Evolutionary conservation across 768 basidiomycete species (phyloP), one percentile per base, ranked within the genome.

Genomic region (Lentinula sp.): DNA sequence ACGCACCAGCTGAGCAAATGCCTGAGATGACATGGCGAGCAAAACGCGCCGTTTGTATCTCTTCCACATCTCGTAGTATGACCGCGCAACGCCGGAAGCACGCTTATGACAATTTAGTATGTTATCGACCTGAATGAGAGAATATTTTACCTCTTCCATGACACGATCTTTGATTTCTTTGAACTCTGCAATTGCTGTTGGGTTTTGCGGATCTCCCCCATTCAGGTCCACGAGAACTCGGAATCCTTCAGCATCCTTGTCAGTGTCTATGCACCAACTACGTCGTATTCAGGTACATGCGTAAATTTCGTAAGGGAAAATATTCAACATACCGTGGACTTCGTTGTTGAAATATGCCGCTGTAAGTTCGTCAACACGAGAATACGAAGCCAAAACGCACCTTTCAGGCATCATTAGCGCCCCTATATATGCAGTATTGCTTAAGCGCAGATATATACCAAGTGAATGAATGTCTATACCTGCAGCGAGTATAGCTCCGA

Each of bases 11-110:
- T 97, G 95, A 46, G 95, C 95, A 73, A 97, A 96, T 45, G 92
- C 91, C 72, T 97, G 95, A 59, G 93, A 93, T 18, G 90, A 92
- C 92, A 95, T 95, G 15, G 95, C 95, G 50, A 98, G 83, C 64
- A 97, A 71, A 10, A 98, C 94, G 37, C 95, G 81, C 35, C 87
- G 86, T 68, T 89, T 88, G 71, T 98, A 97, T 66, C 84, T 82
- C 66, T 73, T 85, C 93, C 95, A 98, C 86, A 98, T 91, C 42
- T 80, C 79, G 35, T 69, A 67, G 73, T 98, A 98, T 1, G 86
- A 81, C 51, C 93, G 81, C 48, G 78, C 87, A 64, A 90, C 92
- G 23, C 87, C 88, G 32, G 84, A 82, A 52, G 86, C 85, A 13
- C 90, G 86, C 92, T 95, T 57, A 45, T 15, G 51, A 56, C 57